A percentile compares a stretch with the other conserved stretches of the same genome.
Evolutionary conservation across 176 grass and related monocot genomes (phyloP).

Genomic region (Aegilops sharonensis): DNA sequence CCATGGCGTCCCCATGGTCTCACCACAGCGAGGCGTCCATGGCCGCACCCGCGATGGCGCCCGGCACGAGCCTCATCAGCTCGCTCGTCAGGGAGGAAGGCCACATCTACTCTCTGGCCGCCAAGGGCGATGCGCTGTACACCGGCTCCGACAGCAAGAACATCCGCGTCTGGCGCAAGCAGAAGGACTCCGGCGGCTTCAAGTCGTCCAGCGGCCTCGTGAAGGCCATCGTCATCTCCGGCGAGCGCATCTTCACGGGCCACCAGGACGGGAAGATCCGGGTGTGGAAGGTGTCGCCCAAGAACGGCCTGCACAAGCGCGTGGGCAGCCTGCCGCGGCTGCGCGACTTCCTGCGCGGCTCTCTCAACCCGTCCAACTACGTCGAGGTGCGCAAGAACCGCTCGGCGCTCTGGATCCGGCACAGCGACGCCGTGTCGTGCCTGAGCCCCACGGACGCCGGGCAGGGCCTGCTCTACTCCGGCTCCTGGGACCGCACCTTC

Average conservation of each 20-base stretch:
- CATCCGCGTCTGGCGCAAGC: conserved; percentile 94
- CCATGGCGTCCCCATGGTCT: conserved; percentile 75
- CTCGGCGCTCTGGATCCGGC: conserved; percentile 83
- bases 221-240: conserved; percentile 87
- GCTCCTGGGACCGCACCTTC: conserved; percentile 96
- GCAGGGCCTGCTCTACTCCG: conserved; percentile 80
- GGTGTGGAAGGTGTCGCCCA: conserved; percentile 82
- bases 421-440: conserved; percentile 88
- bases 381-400: conserved; percentile 78
- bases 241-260: conserved; percentile 90
- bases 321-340: conserved; percentile 84
- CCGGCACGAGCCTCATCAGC: conserved; percentile 44
- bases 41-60: conserved; percentile 13
- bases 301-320: conserved; percentile 82
- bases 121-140: conserved; percentile 72
- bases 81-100: conserved; percentile 86
- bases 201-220: conserved; percentile 94
- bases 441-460: conserved; percentile 60
- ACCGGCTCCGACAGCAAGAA: conserved; percentile 98
- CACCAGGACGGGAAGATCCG: conserved; percentile 98
- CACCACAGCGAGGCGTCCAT: conserved; percentile 44
- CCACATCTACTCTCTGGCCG: conserved; percentile 89
- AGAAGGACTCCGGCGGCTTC: conserved; percentile 90
- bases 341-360: conserved; percentile 77
- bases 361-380: conserved; percentile 91